Evolutionary conservation across 352 stramenopile species (phyloP).

Genomic region (Phytopythium helicoides): DNA sequence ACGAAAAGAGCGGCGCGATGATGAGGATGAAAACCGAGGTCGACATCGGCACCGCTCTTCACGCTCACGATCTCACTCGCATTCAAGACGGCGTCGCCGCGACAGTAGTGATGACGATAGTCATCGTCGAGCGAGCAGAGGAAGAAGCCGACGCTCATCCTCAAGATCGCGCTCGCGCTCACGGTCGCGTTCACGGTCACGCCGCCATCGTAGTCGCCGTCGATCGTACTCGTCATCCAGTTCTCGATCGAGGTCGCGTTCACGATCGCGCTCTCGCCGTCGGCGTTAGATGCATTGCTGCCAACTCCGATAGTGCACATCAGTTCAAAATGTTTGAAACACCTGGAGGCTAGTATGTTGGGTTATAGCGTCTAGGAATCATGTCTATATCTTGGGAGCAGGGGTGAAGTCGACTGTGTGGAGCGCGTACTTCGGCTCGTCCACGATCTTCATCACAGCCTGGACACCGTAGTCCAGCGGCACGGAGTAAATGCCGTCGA

Average conservation of each 20-base stretch:
- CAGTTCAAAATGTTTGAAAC: slow-evolving; percentile 1
- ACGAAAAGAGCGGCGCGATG: background rate
- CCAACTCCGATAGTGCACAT: background rate
- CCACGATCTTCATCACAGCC: slow-evolving; percentile 87
- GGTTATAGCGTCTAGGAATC: too few species aligned
- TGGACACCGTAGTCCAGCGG: slow-evolving; percentile 88
- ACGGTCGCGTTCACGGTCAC: slow-evolving; percentile 36
- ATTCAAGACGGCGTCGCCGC: slow-evolving; percentile 17
- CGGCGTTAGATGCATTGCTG: background rate
- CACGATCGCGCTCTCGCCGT: slow-evolving; percentile 17
- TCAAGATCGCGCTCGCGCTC: slow-evolving; percentile 29
- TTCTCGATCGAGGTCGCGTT: slow-evolving; percentile 35
- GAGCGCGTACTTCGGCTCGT: slow-evolving; percentile 85
- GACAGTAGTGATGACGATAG: slow-evolving; percentile 12
- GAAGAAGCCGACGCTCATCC: slow-evolving; percentile 19
- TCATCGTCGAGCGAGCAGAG: slow-evolving; percentile 13
- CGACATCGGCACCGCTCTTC: background rate
- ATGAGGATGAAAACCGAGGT: background rate
- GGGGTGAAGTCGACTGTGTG: slow-evolving; percentile 77
- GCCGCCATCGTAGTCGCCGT: slow-evolving; percentile 15
- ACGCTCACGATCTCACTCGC: slow-evolving; percentile 8
- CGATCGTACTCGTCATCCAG: slow-evolving; percentile 14
- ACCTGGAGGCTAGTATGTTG: too few species aligned
- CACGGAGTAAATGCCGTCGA: slow-evolving; percentile 87
- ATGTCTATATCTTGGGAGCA: background rate